Conservation (phyloP, 495 filamentous ascomycete genomes). For the Astrothelium subdiscretum region DNA sequence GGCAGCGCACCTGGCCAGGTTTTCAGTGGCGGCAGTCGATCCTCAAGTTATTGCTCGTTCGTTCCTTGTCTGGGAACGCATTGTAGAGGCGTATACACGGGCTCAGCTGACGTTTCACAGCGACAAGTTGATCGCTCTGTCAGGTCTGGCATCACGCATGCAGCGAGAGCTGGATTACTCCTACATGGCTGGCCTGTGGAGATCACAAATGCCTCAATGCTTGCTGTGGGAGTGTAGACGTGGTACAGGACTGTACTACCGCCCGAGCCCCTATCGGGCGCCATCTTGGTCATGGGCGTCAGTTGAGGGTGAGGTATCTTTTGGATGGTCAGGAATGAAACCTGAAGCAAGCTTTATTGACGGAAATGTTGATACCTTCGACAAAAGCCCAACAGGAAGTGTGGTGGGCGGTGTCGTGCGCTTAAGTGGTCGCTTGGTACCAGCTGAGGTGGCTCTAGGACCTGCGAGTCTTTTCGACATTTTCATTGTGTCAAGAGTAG, state of each 20-base stretch:
- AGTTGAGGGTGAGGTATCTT: not conserved
- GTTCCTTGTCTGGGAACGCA: slow-evolving; percentile 9
- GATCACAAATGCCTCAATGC: not conserved
- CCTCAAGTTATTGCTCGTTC: not conserved
- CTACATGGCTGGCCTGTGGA: slow-evolving; percentile 5
- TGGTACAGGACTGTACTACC: not conserved
- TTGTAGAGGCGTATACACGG: slow-evolving; percentile 13
- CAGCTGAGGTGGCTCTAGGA: not conserved
- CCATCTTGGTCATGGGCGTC: slow-evolving; percentile 10
- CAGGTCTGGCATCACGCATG: slow-evolving; percentile 17
- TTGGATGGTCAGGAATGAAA: not conserved
- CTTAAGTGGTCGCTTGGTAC: not conserved
- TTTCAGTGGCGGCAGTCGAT: not conserved
- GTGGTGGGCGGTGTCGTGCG: not conserved
- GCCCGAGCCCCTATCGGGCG: not conserved
- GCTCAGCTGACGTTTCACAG: slow-evolving; percentile 7
- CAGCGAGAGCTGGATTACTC: not conserved
- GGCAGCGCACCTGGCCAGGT: not conserved
- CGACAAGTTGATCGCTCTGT: slow-evolving; percentile 21
- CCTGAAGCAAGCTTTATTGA: not conserved
- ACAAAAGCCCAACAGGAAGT: not conserved
- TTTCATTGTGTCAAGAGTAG: not conserved
- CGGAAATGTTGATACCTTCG: not conserved
- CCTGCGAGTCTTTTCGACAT: not conserved
- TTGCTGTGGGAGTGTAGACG: not conserved